A percentile compares a stretch with the other conserved stretches of the same genome.
Evolutionary conservation across 169 alveolate species (phyloP).

Genomic region (Plasmodium relictum): DNA sequence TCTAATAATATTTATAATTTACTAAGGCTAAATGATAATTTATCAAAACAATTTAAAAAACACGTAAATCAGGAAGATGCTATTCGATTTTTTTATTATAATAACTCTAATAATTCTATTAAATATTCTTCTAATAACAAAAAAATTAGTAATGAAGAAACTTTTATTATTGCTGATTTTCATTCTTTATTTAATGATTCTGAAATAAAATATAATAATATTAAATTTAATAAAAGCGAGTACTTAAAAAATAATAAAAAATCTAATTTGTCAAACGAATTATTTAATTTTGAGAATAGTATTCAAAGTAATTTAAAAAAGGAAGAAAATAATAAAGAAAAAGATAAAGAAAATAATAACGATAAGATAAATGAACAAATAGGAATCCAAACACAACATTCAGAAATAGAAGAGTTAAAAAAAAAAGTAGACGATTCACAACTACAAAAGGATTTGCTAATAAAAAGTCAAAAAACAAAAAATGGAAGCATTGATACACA

Average conservation of each 20-base stretch:
- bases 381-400: not conserved
- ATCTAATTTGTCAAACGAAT: constrained; percentile 17
- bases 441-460: no score
- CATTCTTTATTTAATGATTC: constrained; percentile 24
- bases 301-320: not conserved
- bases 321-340: not conserved
- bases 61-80: constrained; percentile 40
- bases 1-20: constrained; percentile 35
- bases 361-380: not conserved
- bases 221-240: constrained; percentile 22
- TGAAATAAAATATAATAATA: constrained; percentile 26
- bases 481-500: no score
- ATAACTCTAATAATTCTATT: constrained; percentile 31
- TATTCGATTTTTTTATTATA: constrained; percentile 32
- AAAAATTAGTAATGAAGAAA: constrained; percentile 56
- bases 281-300: constrained; percentile 23
- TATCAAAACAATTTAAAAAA: constrained; percentile 38
- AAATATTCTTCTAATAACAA: constrained; percentile 48
- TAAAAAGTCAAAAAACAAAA: no score
- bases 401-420: no score
- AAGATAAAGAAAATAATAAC: not conserved
- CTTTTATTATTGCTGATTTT: constrained; percentile 22
- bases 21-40: constrained; percentile 19
- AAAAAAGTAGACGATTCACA: no score
- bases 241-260: constrained; percentile 23